These are phyloP conservation scores for Suillus luteus DNA, from an alignment of 768 basidiomycete species.

Conservation along the genomic window DNA sequence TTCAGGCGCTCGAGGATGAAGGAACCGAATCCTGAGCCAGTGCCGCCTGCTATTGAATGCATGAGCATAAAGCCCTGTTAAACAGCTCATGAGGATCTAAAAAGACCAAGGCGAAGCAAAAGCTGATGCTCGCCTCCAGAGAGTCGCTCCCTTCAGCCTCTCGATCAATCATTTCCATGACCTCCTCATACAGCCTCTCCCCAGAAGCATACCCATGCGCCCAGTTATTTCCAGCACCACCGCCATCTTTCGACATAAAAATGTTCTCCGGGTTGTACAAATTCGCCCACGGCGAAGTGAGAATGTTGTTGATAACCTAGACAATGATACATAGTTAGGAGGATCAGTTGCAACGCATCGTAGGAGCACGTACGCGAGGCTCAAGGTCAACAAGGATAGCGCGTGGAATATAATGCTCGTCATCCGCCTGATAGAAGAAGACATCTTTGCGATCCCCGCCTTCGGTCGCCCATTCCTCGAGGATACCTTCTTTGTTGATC, in stretches of 20 bases:
- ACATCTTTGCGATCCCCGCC: constrained; percentile 98
- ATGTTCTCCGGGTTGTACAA: constrained; percentile 99
- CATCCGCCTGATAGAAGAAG: constrained; percentile 99
- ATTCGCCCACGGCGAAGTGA: constrained; percentile 80
- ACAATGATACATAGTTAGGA: constrained; percentile 7
- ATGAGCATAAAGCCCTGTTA: constrained; percentile 97
- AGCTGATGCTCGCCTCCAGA: constrained; percentile 66
- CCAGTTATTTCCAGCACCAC: constrained; percentile 99
- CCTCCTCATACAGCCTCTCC: constrained; percentile 90
- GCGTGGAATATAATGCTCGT: constrained; percentile 97
- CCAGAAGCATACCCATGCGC: constrained; percentile 92
- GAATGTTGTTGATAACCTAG: constrained; percentile 96
- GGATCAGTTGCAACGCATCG: not conserved
- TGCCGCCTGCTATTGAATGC: constrained; percentile 98
- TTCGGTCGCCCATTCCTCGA: constrained; percentile 96
- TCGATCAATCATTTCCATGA: constrained; percentile 98
- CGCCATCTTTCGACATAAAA: constrained; percentile 92
- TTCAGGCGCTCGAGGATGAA: constrained; percentile 94
- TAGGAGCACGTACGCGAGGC: constrained; percentile 70
- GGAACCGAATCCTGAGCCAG: constrained; percentile 98
- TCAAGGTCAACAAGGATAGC: constrained; percentile 96
- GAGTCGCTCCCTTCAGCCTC: constrained; percentile 98
- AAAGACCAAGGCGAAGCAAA: not conserved
- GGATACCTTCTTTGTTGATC: constrained; percentile 91
- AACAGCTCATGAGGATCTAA: constrained; percentile 4